Base-by-base conservation (phyloP, 345 rosid species). In the Aquilaria malaccensis region DNA sequence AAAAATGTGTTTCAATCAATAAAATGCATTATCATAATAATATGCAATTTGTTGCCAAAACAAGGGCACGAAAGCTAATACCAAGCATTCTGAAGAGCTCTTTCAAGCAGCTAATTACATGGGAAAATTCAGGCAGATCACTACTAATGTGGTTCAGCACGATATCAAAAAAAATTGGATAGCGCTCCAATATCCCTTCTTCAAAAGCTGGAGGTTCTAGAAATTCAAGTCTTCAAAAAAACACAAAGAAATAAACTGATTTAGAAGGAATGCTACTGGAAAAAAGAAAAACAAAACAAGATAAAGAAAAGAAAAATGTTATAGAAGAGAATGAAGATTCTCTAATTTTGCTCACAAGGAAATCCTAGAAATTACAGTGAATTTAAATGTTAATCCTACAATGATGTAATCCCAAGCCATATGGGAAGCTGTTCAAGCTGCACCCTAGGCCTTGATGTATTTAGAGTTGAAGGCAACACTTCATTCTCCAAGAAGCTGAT, bases 21-120 rank as follows among this genome's bases (percentile, higher is more conserved):
- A 55, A 61, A 59, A 43, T 47, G 45, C 56, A 60, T 61, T 31
- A 54, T 73, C 73, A 55, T 13, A 33, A 60, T 64, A 60, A 33
- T 31, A 32, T 46, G 67, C n/a, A 37, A 37, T 11, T 41, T 65
- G 10, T 52, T 55, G 43, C 31, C 11, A 43, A 51, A 14, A 50
- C 37, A 67, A 68, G 60, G 59, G 22, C n/a, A 11, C 50, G 57
- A 64, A 55, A 45, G 55, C 62, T 72, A 67, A 68, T 77, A 90
- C 99, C 99, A 70, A 94, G 96, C 82, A 86, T 86, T 82, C 82
- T 85, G 69, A 94, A 89, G 60, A 94, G 95, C 76, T 84, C 91
- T 76, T 81, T 86, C 73, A 94, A 78, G 77, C 96, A 90, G 74
- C 74, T 77, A 55, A 86, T 91, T 54, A 96, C 97, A 80, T 85